Conservation (phyloP, 2,329 filamentous ascomycete genomes). For the Ceratocystis papillata region DNA sequence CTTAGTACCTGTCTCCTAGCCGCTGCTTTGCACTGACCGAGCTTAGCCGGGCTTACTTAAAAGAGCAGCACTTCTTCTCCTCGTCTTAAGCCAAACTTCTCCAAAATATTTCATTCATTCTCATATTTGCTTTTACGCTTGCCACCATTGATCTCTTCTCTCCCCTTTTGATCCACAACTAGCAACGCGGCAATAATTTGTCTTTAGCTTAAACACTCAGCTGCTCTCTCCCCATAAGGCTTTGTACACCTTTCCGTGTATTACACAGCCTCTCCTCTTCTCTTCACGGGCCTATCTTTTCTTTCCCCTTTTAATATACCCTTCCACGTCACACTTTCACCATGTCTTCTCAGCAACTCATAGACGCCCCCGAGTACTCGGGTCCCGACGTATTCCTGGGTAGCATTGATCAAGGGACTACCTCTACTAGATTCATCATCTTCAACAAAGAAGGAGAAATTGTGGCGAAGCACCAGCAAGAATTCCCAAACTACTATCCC, state of each 20-base stretch:
- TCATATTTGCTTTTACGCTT: slow-evolving; percentile 1
- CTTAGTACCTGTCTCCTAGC: not conserved
- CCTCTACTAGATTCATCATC: slow-evolving; percentile 79
- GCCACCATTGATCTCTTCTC: not conserved
- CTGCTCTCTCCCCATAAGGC: not conserved
- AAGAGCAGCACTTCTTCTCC: slow-evolving; percentile 5
- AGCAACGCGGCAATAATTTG: not conserved
- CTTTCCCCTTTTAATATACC: not conserved
- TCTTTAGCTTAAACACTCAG: not conserved
- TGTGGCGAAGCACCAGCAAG: slow-evolving; percentile 72
- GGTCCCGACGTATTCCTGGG: slow-evolving; percentile 50
- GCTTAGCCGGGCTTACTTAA: slow-evolving; percentile 13
- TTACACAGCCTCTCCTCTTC: not conserved
- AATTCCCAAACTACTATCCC: slow-evolving; percentile 76
- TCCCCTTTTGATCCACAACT: not conserved
- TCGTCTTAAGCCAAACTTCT: not conserved
- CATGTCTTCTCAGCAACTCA: not conserved
- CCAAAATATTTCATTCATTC: not conserved
- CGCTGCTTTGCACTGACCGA: not conserved
- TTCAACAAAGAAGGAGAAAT: slow-evolving; percentile 71
- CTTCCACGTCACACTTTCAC: not conserved
- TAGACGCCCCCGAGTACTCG: slow-evolving; percentile 4
- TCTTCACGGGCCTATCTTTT: not conserved
- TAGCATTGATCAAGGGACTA: slow-evolving; percentile 84
- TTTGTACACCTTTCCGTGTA: slow-evolving; percentile 9